Conservation (phyloP, 2,329 filamentous ascomycete genomes). For the Ophiocordyceps camponoti-saundersi region DNA sequence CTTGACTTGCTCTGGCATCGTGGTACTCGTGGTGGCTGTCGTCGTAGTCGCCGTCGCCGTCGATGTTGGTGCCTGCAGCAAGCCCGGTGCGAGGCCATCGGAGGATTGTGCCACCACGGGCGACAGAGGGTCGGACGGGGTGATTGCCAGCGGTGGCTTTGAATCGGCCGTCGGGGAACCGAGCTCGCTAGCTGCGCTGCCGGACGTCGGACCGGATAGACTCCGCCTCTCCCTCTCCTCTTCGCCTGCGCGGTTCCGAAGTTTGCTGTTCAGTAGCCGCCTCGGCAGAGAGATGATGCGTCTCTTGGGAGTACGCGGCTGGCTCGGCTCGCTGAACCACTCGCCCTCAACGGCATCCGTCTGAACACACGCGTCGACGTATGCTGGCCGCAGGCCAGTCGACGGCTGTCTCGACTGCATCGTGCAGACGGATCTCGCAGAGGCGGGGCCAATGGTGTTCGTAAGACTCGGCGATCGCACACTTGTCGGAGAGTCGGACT, state of each 20-base stretch:
- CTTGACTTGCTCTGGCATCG: slow-evolving; percentile 8
- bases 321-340: slow-evolving; percentile 27
- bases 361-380: slow-evolving; percentile 34
- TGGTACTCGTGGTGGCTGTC: slow-evolving; percentile 1
- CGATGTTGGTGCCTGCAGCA: slow-evolving; percentile 10
- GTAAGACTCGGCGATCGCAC: slow-evolving; percentile 19
- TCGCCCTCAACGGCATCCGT: slow-evolving; percentile 36
- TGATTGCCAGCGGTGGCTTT: slow-evolving; percentile 7
- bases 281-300: slow-evolving; percentile 35
- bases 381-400: slow-evolving; percentile 20
- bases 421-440: slow-evolving; percentile 11
- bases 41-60: slow-evolving; percentile 3
- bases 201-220: slow-evolving; percentile 7
- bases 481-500: slow-evolving; percentile 32
- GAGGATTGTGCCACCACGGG: slow-evolving; percentile 6
- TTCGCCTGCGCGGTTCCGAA: slow-evolving; percentile 23
- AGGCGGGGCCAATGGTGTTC: slow-evolving; percentile 8
- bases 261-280: slow-evolving; percentile 31
- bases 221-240: slow-evolving; percentile 15
- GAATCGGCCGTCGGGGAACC: slow-evolving; percentile 18
- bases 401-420: slow-evolving; percentile 21
- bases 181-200: slow-evolving; percentile 20
- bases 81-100: slow-evolving; percentile 15
- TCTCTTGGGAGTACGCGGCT: slow-evolving; percentile 22
- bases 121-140: slow-evolving; percentile 8